phyloP scores from a whole-genome alignment of 495 filamentous ascomycete species.

The Podospora tetraspora region DNA sequence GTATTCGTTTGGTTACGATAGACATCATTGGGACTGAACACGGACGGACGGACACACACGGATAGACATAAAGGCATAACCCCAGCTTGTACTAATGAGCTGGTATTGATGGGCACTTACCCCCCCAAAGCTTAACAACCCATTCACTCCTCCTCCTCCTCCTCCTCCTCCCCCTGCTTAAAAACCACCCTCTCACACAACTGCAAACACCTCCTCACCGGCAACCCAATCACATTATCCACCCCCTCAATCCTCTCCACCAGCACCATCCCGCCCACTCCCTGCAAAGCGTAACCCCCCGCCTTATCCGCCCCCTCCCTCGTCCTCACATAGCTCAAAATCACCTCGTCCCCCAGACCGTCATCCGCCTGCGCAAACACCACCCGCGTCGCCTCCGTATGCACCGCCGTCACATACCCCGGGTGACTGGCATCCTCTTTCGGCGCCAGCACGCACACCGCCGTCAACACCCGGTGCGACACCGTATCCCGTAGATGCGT shows the following conservation, averaged over 20 bases:
- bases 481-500: constrained; percentile 66
- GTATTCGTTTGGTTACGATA: not conserved
- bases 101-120: no score
- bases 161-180: constrained; percentile 42
- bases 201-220: constrained; percentile 70
- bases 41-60: not conserved
- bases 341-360: constrained; percentile 58
- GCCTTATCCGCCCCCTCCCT: constrained; percentile 95
- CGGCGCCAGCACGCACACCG: constrained; percentile 74
- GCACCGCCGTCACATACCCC: constrained; percentile 74
- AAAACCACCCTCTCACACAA: constrained; percentile 79
- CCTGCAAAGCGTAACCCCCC: constrained; percentile 91
- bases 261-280: constrained; percentile 69
- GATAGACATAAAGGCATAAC: not conserved
- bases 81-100: not conserved
- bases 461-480: constrained; percentile 74
- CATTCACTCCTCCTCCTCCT: constrained; percentile 25
- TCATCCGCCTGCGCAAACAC: constrained; percentile 69
- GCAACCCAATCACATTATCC: constrained; percentile 96
- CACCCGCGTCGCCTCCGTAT: constrained; percentile 84
- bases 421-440: constrained; percentile 68
- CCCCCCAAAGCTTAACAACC: not conserved
- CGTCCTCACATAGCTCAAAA: constrained; percentile 81
- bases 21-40: not conserved
- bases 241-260: constrained; percentile 84